Evolutionary conservation across 2,329 filamentous ascomycete species (phyloP).

Genomic region (Dryadomyces quercivorus): DNA sequence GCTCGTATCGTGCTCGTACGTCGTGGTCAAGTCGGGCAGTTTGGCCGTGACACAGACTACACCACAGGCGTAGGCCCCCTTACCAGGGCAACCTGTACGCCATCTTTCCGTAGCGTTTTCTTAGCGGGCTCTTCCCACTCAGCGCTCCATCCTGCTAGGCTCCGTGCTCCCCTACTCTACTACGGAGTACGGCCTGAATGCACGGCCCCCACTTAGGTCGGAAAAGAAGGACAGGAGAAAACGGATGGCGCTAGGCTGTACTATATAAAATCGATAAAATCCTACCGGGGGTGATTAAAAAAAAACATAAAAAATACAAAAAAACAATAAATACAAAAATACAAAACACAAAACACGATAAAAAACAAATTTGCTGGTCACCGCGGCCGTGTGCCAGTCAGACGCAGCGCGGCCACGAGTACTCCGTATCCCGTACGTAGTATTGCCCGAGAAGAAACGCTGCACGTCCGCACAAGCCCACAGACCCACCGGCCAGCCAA

Average conservation of each 20-base stretch:
- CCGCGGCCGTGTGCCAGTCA: no score
- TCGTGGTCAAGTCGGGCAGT: neutral
- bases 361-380: neutral
- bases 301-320: neutral
- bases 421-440: no score
- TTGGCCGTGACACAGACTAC: constrained; percentile 12
- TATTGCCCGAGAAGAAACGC: neutral
- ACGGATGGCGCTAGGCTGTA: neutral
- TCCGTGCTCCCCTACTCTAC: neutral
- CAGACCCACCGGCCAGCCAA: neutral
- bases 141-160: neutral
- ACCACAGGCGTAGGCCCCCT: neutral
- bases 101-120: neutral
- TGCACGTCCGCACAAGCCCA: neutral
- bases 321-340: neutral
- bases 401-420: no score
- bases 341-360: neutral
- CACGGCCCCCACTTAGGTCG: constrained; percentile 6
- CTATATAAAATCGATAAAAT: neutral
- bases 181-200: constrained; percentile 1
- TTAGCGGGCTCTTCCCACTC: neutral
- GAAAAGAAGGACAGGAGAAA: constrained; percentile 3
- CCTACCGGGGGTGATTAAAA: neutral
- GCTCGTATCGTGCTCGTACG: neutral
- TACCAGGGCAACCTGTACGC: constrained; percentile 1